phyloP scores from a whole-genome alignment of 768 basidiomycete genomes.

The Tylopilus balloui region DNA sequence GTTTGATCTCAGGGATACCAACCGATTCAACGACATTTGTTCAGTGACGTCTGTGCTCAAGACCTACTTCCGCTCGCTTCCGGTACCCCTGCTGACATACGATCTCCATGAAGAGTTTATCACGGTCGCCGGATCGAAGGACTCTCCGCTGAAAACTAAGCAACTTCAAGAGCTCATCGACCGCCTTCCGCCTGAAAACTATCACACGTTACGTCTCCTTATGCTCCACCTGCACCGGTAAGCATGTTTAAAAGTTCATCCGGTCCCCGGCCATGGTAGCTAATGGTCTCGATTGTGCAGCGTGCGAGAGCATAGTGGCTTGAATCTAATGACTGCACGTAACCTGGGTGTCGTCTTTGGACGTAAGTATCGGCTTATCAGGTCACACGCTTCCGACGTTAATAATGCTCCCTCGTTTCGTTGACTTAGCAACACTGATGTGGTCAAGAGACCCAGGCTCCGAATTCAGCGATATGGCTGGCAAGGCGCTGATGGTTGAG shows the following conservation, averaged over 20 bases:
- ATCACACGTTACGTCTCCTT: conserved; percentile 72
- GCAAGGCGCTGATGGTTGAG: conserved; percentile 88
- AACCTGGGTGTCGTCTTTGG: conserved; percentile 98
- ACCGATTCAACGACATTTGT: conserved; percentile 95
- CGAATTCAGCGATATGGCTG: conserved; percentile 97
- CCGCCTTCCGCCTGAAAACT: conserved; percentile 83
- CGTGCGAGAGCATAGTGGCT: conserved; percentile 60
- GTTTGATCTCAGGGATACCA: conserved; percentile 83
- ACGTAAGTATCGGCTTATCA: conserved; percentile 53
- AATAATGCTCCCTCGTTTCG: background rate
- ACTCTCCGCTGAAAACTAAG: conserved; percentile 52
- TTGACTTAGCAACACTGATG: conserved; percentile 79
- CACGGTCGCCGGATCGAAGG: conserved; percentile 64
- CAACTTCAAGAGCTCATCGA: conserved; percentile 65
- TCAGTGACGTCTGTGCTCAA: conserved; percentile 96
- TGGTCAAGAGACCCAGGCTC: conserved; percentile 78
- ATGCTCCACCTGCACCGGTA: conserved; percentile 88
- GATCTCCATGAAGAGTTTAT: conserved; percentile 91
- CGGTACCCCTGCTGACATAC: conserved; percentile 85
- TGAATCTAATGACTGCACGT: conserved; percentile 90
- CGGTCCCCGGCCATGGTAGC: background rate
- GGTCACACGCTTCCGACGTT: background rate
- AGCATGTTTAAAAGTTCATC: conserved; percentile 16
- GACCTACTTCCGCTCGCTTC: conserved; percentile 91
- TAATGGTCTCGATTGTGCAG: conserved; percentile 23